phyloP scores from a whole-genome alignment of 805 yeast genomes.

The Nakazawaea holstii region DNA sequence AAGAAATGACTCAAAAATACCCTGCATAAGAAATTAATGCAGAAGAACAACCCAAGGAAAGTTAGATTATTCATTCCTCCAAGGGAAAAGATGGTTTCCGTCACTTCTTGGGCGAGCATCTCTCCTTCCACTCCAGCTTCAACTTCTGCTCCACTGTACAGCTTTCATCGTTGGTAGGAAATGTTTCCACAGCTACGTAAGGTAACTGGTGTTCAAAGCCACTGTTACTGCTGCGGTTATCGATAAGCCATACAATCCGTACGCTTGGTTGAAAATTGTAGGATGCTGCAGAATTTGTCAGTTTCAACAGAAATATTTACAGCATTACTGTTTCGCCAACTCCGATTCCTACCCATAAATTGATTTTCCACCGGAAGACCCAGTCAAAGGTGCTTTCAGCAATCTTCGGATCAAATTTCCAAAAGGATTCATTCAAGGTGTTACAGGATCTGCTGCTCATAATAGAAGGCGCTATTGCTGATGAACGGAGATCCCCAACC shows the following conservation, averaged over 20 bases:
- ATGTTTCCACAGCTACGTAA: slow-evolving; percentile 8
- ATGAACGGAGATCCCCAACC: slow-evolving; percentile 27
- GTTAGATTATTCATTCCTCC: too few relatives aligned
- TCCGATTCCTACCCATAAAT: slow-evolving; percentile 6
- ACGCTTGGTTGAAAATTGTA: slow-evolving; percentile 9
- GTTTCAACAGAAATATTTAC: slow-evolving; percentile 9
- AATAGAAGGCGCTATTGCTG: slow-evolving; percentile 30
- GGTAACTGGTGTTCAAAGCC: slow-evolving; percentile 8
- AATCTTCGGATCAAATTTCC: slow-evolving; percentile 7
- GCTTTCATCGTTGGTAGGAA: not conserved
- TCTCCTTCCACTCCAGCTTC: slow-evolving; percentile 9
- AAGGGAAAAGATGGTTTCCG: too few relatives aligned
- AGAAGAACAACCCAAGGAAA: too few relatives aligned
- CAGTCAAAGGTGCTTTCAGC: slow-evolving; percentile 2
- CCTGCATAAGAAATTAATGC: too few relatives aligned
- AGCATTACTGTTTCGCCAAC: slow-evolving; percentile 11
- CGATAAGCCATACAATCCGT: slow-evolving; percentile 6
- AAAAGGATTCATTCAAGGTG: slow-evolving; percentile 20
- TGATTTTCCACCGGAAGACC: slow-evolving; percentile 10
- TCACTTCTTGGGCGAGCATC: not conserved
- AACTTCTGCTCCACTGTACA: slow-evolving; percentile 18
- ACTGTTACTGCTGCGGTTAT: not conserved
- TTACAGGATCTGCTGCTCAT: slow-evolving; percentile 30
- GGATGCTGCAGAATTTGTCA: slow-evolving; percentile 4
- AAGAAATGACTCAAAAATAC: too few relatives aligned